Evolutionary conservation across 495 filamentous ascomycete genomes (phyloP), one percentile per base, ranked within the genome.

Genomic region (Talaromyces thailandensis): DNA sequence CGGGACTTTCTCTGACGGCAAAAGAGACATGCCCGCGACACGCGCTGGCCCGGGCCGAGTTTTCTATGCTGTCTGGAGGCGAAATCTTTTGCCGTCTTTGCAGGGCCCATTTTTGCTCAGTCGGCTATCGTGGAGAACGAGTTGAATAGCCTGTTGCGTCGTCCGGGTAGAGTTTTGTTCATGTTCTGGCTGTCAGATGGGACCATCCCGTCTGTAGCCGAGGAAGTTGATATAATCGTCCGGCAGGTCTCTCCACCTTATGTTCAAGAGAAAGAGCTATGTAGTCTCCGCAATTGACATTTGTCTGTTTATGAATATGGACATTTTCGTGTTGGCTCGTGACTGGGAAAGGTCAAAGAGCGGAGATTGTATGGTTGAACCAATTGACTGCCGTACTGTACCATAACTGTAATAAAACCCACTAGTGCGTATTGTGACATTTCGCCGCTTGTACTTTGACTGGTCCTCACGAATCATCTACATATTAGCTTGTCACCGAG

Each of bases 1-100:
- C 81, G 81, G 7, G 80, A 83, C 69, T 88, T 88, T 64, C 85
- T 73, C 72, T 83, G 83, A 55, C 84, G 67, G 68, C 85, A 88
- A 63, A 83, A 79, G 63, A 87, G 68, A 72, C 85, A 88, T 12
- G 85, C 85, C 56, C 83, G 75, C 31, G 84, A 85, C 2, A 84
- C 84, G 58, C 85, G 77, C 74, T 84, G 59, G 8, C 59, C 59
- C 23, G 59, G 59, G 43, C 59, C 59, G 16, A 61, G 59, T 51
- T 63, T 58, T 7, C 62, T 50, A 16, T 50, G 40, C 43, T 52
- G 56, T 43, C 24, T 64, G 1, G 56, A 60, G 25, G 11, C 57
- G 7, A 21, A 12, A 18, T 48, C 43, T 48, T 18, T 48, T 18
- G 8, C n/a, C 9, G 21, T 48, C 43, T 48, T 48, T 48, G 18